These are phyloP conservation scores for Sequoiadendron giganteum DNA, from an alignment of 75 land plant species.

Conservation along the genomic window DNA sequence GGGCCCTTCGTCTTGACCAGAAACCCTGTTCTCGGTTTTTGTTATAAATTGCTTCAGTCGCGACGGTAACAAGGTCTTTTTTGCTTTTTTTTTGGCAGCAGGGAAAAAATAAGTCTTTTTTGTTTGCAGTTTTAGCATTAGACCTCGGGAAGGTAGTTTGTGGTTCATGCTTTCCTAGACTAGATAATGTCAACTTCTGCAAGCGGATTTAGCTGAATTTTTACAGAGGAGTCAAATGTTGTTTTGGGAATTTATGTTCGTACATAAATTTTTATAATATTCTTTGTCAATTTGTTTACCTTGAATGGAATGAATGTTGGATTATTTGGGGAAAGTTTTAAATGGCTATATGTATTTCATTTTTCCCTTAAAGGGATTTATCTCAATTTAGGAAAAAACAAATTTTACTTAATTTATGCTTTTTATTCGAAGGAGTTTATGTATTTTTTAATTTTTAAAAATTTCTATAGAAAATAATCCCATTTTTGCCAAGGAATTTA, in stretches of 20 bases:
- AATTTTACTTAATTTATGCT: not conserved
- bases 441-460: no score
- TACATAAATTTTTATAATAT: not conserved
- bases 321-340: not conserved
- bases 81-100: not conserved
- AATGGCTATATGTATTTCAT: not conserved
- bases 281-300: not conserved
- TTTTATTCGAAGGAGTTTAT: not conserved
- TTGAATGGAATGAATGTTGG: not conserved
- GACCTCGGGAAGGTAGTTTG: not conserved
- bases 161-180: not conserved
- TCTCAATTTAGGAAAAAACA: not conserved
- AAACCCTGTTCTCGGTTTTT: not conserved
- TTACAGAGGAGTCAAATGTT: not conserved
- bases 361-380: not conserved
- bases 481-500: not conserved
- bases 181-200: not conserved
- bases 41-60: not conserved
- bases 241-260: not conserved
- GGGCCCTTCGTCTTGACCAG: no score
- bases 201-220: not conserved
- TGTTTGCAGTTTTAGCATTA: not conserved
- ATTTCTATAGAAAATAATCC: not conserved
- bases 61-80: not conserved
- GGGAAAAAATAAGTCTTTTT: not conserved